Evolutionary conservation across 2,329 filamentous ascomycete genomes (phyloP).

Genomic region (Arthrobotrys pseudoclavata): DNA sequence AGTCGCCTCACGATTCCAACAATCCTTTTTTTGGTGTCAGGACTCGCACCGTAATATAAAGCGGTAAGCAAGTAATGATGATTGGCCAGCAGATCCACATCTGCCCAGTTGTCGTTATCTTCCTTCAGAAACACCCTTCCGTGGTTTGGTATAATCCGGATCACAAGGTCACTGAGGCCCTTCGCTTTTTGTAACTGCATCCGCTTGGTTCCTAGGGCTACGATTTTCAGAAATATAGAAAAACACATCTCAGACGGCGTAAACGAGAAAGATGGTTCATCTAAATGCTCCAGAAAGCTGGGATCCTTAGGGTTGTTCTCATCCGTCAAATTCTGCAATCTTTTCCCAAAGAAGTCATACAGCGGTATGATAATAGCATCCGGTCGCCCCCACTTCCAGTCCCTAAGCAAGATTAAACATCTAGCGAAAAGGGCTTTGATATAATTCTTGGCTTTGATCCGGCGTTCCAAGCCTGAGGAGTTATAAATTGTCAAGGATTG

Average conservation of each 20-base stretch:
- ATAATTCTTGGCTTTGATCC: constrained; percentile 21
- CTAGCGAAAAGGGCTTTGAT: constrained; percentile 72
- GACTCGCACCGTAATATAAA: constrained; percentile 76
- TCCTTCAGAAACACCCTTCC: constrained; percentile 76
- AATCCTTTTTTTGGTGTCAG: constrained; percentile 65
- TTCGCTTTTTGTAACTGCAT: constrained; percentile 71
- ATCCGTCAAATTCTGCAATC: constrained; percentile 75
- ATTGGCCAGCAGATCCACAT: constrained; percentile 76
- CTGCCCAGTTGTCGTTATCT: constrained; percentile 72
- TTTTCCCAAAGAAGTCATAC: constrained; percentile 77
- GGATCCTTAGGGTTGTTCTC: constrained; percentile 76
- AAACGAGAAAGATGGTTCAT: constrained; percentile 68
- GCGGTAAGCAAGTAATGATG: constrained; percentile 78
- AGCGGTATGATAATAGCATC: constrained; percentile 71
- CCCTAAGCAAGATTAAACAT: constrained; percentile 75
- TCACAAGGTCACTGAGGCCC: constrained; percentile 74
- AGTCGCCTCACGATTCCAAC: constrained; percentile 71
- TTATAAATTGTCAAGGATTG: constrained; percentile 74
- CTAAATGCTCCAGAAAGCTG: constrained; percentile 73
- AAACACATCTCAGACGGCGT: constrained; percentile 75
- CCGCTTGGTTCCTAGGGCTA: constrained; percentile 72
- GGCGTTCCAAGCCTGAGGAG: constrained; percentile 65
- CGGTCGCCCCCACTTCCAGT: constrained; percentile 76
- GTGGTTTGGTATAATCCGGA: constrained; percentile 76
- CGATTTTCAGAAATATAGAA: constrained; percentile 76